Evolutionary conservation across 129 eudicot species (phyloP), one percentile per base, ranked within the genome.

Genomic region (Smallanthus sonchifolius): DNA sequence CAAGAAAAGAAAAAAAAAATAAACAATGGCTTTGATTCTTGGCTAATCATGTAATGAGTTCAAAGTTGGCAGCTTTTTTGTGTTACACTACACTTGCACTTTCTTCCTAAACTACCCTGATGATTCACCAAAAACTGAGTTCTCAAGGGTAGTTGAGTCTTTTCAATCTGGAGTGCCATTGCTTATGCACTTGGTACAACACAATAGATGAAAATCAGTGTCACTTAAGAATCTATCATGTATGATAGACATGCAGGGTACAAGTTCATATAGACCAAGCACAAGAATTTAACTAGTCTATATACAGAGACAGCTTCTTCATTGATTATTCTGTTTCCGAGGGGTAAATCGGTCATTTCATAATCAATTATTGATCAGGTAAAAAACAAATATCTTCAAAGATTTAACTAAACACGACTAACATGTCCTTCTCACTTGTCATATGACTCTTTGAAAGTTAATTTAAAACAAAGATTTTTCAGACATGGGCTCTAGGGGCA

Each of bases 301-400:
- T 24, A 24, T 24, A 20, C 54, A 30, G n/a, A 76, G 65, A 80
- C 81, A 81, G 81, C 79, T 40, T 56, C 65, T 56, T 65, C n/a
- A 24, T 24, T 24, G 65, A 76, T 83, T 71, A 86, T 78, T 24
- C 30, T 24, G 30, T 24, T 24, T 24, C 1, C 1, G 30, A 24
- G 30, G 79, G 81, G 61, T 77, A 74, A 52, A 73, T 65, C 4
- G 45, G 73, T 80, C 67, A 40, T 65, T 61, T 55, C 40, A 43
- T 19, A 70, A 49, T 74, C 82, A 81, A 77, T 80, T 70, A 69
- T 78, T 69, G 85, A 74, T 60, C 30, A 24, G 30, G 30, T 24
- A n/a, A n/a, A n/a, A n/a, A n/a, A n/a, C n/a, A n/a, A n/a, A n/a
- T n/a, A n/a, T n/a, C n/a, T n/a, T n/a, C n/a, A n/a, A n/a, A n/a